A percentile compares a stretch with the other conserved stretches of the same genome.
phyloP scores from a whole-genome alignment of 1,284 basidiomycete species.

The Moniliophthora roreri region DNA sequence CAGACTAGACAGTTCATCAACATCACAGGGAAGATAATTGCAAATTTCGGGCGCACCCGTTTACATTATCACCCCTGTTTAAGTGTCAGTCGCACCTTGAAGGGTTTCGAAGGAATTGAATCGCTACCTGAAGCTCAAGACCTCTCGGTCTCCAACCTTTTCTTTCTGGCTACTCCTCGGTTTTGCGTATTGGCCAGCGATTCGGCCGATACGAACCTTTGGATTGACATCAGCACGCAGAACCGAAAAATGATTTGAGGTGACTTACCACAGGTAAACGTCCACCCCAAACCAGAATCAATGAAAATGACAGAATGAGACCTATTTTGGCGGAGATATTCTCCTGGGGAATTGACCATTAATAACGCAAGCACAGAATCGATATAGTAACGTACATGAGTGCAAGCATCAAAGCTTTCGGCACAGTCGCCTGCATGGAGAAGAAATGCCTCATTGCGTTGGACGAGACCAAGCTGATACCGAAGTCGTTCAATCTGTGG shows the following conservation, averaged over 20 bases:
- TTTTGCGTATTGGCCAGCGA: slow-evolving; percentile 97
- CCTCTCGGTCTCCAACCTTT: slow-evolving; percentile 65
- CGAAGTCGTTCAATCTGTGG: slow-evolving; percentile 83
- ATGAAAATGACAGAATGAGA: slow-evolving; percentile 91
- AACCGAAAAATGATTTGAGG: neutral
- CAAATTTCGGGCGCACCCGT: slow-evolving; percentile 53
- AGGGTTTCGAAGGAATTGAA: slow-evolving; percentile 16
- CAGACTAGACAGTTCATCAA: slow-evolving; percentile 40
- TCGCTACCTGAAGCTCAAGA: slow-evolving; percentile 84
- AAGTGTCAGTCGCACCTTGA: neutral
- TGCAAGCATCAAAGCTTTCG: slow-evolving; percentile 91
- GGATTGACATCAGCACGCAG: slow-evolving; percentile 13
- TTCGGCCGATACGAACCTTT: slow-evolving; percentile 84
- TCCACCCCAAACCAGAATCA: slow-evolving; percentile 93
- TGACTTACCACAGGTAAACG: slow-evolving; percentile 84
- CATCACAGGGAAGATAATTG: slow-evolving; percentile 7
- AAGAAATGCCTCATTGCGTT: slow-evolving; percentile 89
- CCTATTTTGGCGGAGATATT: slow-evolving; percentile 95
- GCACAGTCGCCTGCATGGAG: slow-evolving; percentile 98
- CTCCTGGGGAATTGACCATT: slow-evolving; percentile 49
- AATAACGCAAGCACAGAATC: neutral
- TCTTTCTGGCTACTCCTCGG: slow-evolving; percentile 90
- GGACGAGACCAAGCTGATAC: slow-evolving; percentile 77
- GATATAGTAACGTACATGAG: slow-evolving; percentile 56
- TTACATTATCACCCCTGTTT: slow-evolving; percentile 91